Evolutionary conservation across 2,329 filamentous ascomycete species (phyloP).

Genomic region (Emergomyces orientalis): DNA sequence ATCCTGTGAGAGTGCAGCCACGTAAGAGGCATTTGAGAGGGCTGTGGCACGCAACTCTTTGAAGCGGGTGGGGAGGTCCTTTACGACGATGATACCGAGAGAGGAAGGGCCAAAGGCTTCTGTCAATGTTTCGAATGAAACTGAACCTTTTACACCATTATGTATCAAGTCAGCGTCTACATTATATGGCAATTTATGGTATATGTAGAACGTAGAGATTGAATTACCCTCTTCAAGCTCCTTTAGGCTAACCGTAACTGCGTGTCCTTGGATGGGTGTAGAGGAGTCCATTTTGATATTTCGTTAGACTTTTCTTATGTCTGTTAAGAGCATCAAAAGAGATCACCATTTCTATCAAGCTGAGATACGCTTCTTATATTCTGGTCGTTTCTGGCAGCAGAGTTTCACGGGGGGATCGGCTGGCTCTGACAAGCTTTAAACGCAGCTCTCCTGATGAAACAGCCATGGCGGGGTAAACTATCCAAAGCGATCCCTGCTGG

Average conservation of each 20-base stretch:
- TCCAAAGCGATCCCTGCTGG: no score
- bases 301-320: background rate
- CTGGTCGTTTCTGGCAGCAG: no score
- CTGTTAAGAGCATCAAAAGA: no score
- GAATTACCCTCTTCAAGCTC: constrained; percentile 40
- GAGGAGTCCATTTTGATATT: constrained; percentile 4
- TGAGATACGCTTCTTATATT: background rate
- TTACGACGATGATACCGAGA: constrained; percentile 87
- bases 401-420: no score
- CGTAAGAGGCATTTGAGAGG: constrained; percentile 78
- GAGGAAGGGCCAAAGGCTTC: constrained; percentile 83
- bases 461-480: no score
- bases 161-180: background rate
- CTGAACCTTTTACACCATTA: constrained; percentile 22
- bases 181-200: background rate
- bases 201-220: background rate
- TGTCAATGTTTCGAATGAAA: constrained; percentile 38
- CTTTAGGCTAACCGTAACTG: constrained; percentile 41
- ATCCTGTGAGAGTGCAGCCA: constrained; percentile 65
- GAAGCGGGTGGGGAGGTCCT: constrained; percentile 68
- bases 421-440: background rate
- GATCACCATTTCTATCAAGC: background rate
- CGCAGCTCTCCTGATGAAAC: no score
- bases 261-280: constrained; percentile 22
- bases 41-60: constrained; percentile 60